Evolutionary conservation across 768 basidiomycete genomes (phyloP).

Genomic region (Macrolepiota albuminosa): DNA sequence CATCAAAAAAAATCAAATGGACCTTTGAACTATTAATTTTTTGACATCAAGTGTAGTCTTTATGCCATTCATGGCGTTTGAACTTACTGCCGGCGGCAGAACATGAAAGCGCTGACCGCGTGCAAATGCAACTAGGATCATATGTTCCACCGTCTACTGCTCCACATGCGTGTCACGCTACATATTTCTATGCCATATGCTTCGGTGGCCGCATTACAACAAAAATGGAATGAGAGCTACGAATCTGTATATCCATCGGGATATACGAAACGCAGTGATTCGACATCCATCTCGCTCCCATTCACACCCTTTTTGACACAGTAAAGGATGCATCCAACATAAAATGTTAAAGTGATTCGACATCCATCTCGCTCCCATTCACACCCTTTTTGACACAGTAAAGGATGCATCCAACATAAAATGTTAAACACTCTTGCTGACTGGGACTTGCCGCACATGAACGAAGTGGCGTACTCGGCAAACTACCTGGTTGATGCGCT

Average conservation of each 20-base stretch:
- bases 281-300: not conserved
- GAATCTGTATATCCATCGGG: not conserved
- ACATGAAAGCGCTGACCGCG: not conserved
- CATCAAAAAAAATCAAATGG: not conserved
- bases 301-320: not conserved
- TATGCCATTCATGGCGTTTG: not conserved
- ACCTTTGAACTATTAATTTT: not conserved
- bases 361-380: not conserved
- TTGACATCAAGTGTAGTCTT: not conserved
- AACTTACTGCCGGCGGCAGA: slow-evolving; percentile 1
- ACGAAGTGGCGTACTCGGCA: not conserved
- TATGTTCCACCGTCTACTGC: not conserved
- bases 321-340: not conserved
- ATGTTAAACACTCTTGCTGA: not conserved
- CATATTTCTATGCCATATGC: not conserved
- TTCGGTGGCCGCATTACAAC: not conserved
- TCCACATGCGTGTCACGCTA: not conserved
- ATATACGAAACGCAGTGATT: not conserved
- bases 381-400: not conserved
- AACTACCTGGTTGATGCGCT: not conserved
- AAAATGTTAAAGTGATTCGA: not conserved
- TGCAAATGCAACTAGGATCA: not conserved
- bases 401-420: not conserved
- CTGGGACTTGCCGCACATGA: not conserved
- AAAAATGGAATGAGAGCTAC: not conserved